These are phyloP conservation scores for Dipodascopsis uninucleata DNA, from an alignment of 805 yeast species.

Conservation along the genomic window DNA sequence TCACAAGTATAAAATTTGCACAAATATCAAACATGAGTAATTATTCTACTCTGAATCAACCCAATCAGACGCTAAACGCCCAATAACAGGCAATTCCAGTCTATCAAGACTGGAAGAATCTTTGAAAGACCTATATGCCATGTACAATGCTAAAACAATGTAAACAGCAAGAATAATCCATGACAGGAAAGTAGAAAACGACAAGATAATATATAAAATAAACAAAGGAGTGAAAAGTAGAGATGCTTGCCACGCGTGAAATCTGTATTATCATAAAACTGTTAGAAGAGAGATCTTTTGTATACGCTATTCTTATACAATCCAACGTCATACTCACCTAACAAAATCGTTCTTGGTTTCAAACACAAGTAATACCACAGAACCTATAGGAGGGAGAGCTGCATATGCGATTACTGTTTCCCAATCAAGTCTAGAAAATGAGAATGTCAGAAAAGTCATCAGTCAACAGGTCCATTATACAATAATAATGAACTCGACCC, in stretches of 20 bases:
- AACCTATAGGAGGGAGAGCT: conserved; percentile 27
- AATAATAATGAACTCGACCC: no score
- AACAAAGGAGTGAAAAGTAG: conserved; percentile 26
- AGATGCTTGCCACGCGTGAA: conserved; percentile 28
- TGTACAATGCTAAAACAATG: conserved; percentile 17
- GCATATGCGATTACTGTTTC: conserved; percentile 24
- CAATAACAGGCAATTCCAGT: conserved; percentile 26
- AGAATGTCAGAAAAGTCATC: not conserved
- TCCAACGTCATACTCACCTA: conserved; percentile 12
- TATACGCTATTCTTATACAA: not conserved
- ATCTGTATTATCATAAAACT: conserved; percentile 14
- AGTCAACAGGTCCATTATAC: no score
- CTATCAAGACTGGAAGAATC: conserved; percentile 22
- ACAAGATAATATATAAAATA: conserved; percentile 24
- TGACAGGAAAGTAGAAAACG: conserved; percentile 26
- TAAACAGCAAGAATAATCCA: conserved; percentile 21
- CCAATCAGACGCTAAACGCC: conserved; percentile 26
- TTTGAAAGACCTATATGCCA: conserved; percentile 21
- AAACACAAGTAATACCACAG: conserved; percentile 21
- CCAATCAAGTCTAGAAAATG: conserved; percentile 20
- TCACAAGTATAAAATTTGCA: no score
- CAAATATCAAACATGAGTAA: no score
- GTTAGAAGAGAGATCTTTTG: no score
- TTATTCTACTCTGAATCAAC: conserved; percentile 28
- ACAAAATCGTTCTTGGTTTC: conserved; percentile 28